phyloP scores from a whole-genome alignment of 495 filamentous ascomycete species.

The Massariosphaeria phaeospora region DNA sequence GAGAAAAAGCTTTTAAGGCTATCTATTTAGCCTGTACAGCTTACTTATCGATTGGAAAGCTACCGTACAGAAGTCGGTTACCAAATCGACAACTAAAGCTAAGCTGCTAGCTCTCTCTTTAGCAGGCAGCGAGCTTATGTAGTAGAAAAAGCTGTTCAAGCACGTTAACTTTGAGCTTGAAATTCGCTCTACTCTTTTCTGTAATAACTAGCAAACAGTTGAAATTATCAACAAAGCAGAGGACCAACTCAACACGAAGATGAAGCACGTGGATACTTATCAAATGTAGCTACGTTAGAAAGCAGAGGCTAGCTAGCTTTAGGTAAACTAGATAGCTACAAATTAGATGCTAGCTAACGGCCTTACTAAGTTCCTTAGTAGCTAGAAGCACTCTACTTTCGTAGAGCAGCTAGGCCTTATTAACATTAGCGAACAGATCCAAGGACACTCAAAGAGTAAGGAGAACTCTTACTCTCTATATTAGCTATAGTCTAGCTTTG shows the following conservation, averaged over 20 bases:
- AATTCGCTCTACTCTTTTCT: background rate
- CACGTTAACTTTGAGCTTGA: constrained; percentile 6
- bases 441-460: too few relatives aligned
- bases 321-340: too few relatives aligned
- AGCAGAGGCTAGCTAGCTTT: background rate
- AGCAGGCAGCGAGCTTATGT: constrained; percentile 17
- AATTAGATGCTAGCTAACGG: too few relatives aligned
- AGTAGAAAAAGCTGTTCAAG: constrained; percentile 12
- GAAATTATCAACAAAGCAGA: constrained; percentile 2
- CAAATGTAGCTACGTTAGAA: constrained; percentile 19
- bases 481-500: too few relatives aligned
- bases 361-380: too few relatives aligned
- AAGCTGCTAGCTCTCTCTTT: constrained; percentile 28
- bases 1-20: constrained; percentile 24
- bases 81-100: constrained; percentile 36
- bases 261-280: constrained; percentile 22
- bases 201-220: constrained; percentile 22
- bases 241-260: constrained; percentile 2
- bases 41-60: constrained; percentile 31
- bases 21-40: constrained; percentile 31
- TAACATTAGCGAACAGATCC: too few relatives aligned
- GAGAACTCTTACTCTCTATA: too few relatives aligned
- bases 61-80: constrained; percentile 31
- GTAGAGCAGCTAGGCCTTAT: too few relatives aligned
- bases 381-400: too few relatives aligned